These are phyloP conservation scores for Blyttiomyces sp. DNA, from an alignment of 371 early-diverging fungal species.

Conservation along the genomic window DNA sequence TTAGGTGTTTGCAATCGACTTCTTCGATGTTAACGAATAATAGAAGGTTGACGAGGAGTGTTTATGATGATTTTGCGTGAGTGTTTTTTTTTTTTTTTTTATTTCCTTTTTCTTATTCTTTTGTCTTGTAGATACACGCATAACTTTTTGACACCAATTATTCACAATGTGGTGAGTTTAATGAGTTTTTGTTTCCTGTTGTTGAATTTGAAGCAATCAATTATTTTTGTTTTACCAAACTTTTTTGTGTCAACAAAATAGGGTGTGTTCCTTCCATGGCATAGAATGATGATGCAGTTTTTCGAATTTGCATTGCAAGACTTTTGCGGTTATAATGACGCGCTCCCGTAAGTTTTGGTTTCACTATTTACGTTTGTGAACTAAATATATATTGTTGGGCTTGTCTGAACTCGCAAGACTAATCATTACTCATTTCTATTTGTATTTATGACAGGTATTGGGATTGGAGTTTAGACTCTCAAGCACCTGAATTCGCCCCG, in stretches of 20 bases:
- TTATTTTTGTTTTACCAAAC: too few relatives aligned
- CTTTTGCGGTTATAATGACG: slow-evolving; percentile 6
- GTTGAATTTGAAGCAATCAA: too few relatives aligned
- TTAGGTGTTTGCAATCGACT: slow-evolving; percentile 10
- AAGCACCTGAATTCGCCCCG: slow-evolving; percentile 13
- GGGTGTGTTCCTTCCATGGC: slow-evolving; percentile 19
- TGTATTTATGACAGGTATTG: slow-evolving; percentile 17
- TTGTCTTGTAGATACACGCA: neutral
- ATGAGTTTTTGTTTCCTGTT: too few relatives aligned
- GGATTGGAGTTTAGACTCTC: slow-evolving; percentile 30
- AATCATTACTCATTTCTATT: neutral
- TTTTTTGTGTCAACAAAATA: too few relatives aligned
- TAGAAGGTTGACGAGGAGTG: neutral
- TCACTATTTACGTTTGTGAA: too few relatives aligned
- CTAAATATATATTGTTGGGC: too few relatives aligned
- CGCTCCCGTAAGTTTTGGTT: slow-evolving; percentile 9
- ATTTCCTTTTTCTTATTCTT: neutral
- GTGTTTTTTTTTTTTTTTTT: neutral
- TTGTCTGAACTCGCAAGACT: neutral
- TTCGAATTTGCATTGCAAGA: slow-evolving; percentile 15
- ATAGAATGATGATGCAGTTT: slow-evolving; percentile 8
- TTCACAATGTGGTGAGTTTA: too few relatives aligned
- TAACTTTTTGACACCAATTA: too few relatives aligned
- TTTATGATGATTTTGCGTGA: slow-evolving; percentile 19
- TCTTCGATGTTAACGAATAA: slow-evolving; percentile 3